phyloP scores from a whole-genome alignment of 345 rosid genomes.

The Hypericum androsaemum region DNA sequence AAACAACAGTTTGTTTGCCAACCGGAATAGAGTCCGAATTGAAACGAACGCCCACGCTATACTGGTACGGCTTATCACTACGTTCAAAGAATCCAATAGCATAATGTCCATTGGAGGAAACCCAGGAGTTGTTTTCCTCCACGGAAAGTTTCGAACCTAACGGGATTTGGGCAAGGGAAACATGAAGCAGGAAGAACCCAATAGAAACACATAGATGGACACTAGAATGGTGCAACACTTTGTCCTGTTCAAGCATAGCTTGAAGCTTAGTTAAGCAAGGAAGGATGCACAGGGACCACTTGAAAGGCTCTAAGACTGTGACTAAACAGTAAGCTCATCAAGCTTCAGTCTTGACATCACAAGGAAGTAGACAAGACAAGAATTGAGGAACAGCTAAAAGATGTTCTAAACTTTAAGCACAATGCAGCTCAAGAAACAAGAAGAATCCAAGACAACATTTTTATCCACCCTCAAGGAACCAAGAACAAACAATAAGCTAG shows the following conservation, averaged over 20 bases:
- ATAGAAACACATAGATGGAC: slow-evolving; percentile 30
- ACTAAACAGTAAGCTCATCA: slow-evolving; percentile 4
- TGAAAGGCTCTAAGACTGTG: slow-evolving; percentile 6
- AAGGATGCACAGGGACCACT: slow-evolving; percentile 8
- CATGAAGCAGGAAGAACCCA: slow-evolving; percentile 24
- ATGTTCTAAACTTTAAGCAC: slow-evolving; percentile 14
- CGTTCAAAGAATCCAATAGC: slow-evolving; percentile 53
- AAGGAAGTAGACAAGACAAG: slow-evolving; percentile 1
- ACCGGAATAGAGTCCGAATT: slow-evolving; percentile 47
- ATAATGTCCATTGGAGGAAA: slow-evolving; percentile 54
- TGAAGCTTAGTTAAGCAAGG: slow-evolving; percentile 16
- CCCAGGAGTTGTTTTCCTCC: slow-evolving; percentile 46
- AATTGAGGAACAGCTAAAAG: slow-evolving; percentile 1
- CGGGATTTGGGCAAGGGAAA: slow-evolving; percentile 40
- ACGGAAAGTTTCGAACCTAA: slow-evolving; percentile 53
- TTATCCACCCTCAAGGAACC: too few relatives aligned
- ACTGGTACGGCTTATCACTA: slow-evolving; percentile 46
- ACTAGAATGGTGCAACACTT: slow-evolving; percentile 12
- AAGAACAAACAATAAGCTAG: too few relatives aligned
- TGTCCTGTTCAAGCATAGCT: slow-evolving; percentile 26
- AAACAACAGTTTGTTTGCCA: slow-evolving; percentile 39
- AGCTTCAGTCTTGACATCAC: slow-evolving; percentile 5
- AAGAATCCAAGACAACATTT: slow-evolving; percentile 4
- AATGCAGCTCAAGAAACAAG: slow-evolving; percentile 15
- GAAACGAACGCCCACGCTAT: slow-evolving; percentile 63